Conservation (phyloP, 192 early-diverging fungal genomes). For the Coemansia sp. region DNA sequence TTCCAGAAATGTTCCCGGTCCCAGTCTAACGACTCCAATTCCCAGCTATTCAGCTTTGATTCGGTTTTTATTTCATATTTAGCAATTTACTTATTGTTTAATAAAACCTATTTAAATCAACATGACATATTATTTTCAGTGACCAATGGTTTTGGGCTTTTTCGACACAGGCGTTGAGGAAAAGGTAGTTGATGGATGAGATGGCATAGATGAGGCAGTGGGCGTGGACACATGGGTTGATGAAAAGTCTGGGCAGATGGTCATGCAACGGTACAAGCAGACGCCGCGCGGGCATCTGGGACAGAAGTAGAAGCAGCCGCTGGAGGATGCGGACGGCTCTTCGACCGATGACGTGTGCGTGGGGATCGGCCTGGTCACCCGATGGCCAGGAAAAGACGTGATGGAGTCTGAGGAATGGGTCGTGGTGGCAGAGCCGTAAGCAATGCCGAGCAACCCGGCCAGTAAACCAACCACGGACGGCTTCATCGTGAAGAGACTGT, state of each 20-base stretch:
- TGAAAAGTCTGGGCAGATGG: slow-evolving; percentile 31
- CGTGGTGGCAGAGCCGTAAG: background rate
- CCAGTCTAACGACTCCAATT: background rate
- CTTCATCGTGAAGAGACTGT: background rate
- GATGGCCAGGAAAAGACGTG: background rate
- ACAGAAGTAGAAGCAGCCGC: slow-evolving; percentile 43
- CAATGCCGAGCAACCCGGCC: background rate
- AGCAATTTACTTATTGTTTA: background rate
- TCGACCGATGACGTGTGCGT: background rate
- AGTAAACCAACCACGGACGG: background rate
- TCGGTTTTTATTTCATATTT: no score
- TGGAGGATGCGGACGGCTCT: background rate
- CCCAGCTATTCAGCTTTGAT: no score
- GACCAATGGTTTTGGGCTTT: background rate
- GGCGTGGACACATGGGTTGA: background rate
- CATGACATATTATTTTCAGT: no score
- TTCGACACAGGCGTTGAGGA: background rate
- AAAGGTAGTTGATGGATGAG: background rate
- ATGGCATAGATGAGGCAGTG: background rate
- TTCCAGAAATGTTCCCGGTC: background rate
- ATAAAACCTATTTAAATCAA: background rate
- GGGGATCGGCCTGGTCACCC: background rate
- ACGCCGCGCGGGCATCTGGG: slow-evolving; percentile 36
- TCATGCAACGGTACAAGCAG: slow-evolving; percentile 45
- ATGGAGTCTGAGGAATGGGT: background rate